Evolutionary conservation across 129 eudicot species (phyloP).

Genomic region (Flaveria linearis): DNA sequence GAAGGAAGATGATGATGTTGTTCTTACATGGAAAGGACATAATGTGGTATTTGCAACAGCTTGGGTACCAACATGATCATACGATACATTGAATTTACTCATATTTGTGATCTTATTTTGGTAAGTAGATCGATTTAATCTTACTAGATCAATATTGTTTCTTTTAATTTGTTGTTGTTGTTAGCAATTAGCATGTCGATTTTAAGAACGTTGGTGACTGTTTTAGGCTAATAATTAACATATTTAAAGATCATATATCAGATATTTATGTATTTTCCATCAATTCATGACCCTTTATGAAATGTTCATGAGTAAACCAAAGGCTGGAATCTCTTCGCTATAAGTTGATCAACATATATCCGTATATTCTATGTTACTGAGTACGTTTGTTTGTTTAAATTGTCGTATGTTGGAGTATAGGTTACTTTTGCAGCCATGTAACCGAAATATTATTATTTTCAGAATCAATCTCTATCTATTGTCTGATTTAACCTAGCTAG

Average conservation of each 20-base stretch:
- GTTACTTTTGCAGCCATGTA: background rate
- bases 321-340: slow-evolving; percentile 24
- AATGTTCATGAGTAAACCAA: slow-evolving; percentile 30
- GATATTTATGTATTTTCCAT: too few relatives aligned
- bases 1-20: slow-evolving; percentile 90
- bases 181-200: background rate
- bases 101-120: slow-evolving; percentile 21
- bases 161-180: background rate
- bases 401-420: slow-evolving; percentile 6
- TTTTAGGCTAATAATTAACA: slow-evolving; percentile 31
- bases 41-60: slow-evolving; percentile 92
- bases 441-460: background rate
- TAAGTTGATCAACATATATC: background rate
- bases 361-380: background rate
- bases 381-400: background rate
- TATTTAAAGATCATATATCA: slow-evolving; percentile 27
- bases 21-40: slow-evolving; percentile 98
- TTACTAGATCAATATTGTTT: background rate
- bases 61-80: slow-evolving; percentile 63
- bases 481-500: too few relatives aligned
- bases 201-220: slow-evolving; percentile 13
- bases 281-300: background rate
- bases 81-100: slow-evolving; percentile 7
- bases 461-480: too few relatives aligned
- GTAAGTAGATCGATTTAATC: slow-evolving; percentile 21